Evolutionary conservation across 2,329 filamentous ascomycete genomes (phyloP), one percentile per base, ranked within the genome.

Genomic region (Pestalotiopsis sp.): DNA sequence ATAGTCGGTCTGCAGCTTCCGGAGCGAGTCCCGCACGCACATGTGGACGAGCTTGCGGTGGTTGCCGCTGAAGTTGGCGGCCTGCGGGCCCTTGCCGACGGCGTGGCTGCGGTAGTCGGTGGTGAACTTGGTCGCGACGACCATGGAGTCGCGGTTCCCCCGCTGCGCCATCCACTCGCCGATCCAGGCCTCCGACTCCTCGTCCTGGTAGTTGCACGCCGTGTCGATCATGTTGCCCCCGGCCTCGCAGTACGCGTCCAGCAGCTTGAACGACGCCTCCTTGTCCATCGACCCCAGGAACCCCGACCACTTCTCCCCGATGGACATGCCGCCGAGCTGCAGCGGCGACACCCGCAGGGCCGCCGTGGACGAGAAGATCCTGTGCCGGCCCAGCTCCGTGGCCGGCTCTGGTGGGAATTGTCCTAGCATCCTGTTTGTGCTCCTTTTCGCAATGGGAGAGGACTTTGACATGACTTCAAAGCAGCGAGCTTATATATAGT

Each of bases 191-290:
- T 88, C 86, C 0, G 85, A 87, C 69, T 88, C 79, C 68, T 84
- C 84, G 63, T 80, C 69, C 70, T 87, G 82, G 74, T 87, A 87
- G 71, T 81, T 81, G 76, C 82, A 84, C 41, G 84, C 72, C 0
- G 87, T 90, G 74, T 91, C 88, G 73, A 91, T 88, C 76, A 90
- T 90, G 77, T 90, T 90, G 3, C 88, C 88, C 2, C 88, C 88
- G 0, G 82, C 78, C 13, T 81, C 80, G 67, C 81, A 84, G 77
- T 84, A 90, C 68, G 81, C 81, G 69, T 90, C 87, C 1, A 90
- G 81, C 31, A 91, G 81, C 49, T 82, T 81, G 73, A 88, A 88
- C 1, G 84, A 79, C n/a, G 79, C 75, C 59, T 86, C 83, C 74
- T 89, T 88, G 76, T 59, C 66, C 38, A 69, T 63, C 4, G 61